A percentile compares a stretch with the other conserved stretches of the same genome.
Evolutionary conservation across 768 basidiomycete species (phyloP).

Genomic region (Tulasnella sp.): DNA sequence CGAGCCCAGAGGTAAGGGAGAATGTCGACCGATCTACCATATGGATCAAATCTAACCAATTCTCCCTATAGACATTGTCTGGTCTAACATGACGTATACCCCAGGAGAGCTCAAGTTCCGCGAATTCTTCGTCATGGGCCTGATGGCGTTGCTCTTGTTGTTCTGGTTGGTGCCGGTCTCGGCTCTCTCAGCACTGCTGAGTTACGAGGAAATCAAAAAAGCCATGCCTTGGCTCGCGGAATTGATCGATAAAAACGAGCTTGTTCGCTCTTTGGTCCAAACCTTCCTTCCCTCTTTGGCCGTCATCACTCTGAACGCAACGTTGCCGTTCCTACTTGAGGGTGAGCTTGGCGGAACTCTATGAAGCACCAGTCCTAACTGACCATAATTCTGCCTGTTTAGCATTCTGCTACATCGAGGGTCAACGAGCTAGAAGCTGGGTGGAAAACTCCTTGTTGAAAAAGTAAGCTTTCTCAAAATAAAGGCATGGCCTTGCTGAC

Average conservation of each 20-base stretch:
- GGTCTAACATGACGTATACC: constrained; percentile 84
- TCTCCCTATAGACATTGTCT: constrained; percentile 71
- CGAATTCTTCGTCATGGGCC: constrained; percentile 67
- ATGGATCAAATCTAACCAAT: not conserved
- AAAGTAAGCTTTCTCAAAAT: constrained; percentile 61
- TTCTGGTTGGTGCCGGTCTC: constrained; percentile 94
- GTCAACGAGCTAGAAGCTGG: constrained; percentile 86
- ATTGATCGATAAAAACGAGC: constrained; percentile 81
- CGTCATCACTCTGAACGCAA: constrained; percentile 85
- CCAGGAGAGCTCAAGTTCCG: constrained; percentile 62
- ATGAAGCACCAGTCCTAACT: not conserved
- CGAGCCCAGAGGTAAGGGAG: constrained; percentile 63
- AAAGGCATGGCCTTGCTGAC: not conserved
- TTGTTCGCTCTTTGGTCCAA: constrained; percentile 85
- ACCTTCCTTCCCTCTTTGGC: constrained; percentile 92
- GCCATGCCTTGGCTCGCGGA: constrained; percentile 82
- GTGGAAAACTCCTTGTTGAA: constrained; percentile 90
- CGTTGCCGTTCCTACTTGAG: constrained; percentile 87
- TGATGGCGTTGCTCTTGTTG: constrained; percentile 76
- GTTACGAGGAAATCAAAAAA: constrained; percentile 92
- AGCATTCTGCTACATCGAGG: constrained; percentile 86
- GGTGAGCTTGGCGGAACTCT: constrained; percentile 50
- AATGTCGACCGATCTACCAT: not conserved
- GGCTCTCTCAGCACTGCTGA: constrained; percentile 81
- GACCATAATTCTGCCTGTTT: constrained; percentile 35